phyloP scores from a whole-genome alignment of 768 basidiomycete genomes.

The Tricholoma terreum region DNA sequence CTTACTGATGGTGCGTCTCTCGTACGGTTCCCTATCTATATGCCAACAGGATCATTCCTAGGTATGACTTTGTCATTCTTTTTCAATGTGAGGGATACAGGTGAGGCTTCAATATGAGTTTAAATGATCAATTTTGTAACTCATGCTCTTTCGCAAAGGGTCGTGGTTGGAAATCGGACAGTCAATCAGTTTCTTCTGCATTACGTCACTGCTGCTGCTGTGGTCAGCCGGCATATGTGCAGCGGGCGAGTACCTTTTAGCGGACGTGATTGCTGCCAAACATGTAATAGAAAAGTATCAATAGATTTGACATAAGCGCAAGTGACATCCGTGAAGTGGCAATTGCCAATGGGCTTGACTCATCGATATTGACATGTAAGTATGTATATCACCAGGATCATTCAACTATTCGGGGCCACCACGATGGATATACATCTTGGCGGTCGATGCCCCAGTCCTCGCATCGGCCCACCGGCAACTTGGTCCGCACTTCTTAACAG shows the following conservation, averaged over 20 bases:
- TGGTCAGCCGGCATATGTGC: constrained; percentile 79
- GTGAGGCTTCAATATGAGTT: constrained; percentile 25
- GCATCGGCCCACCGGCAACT: too few relatives aligned
- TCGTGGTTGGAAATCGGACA: constrained; percentile 91
- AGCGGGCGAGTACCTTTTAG: constrained; percentile 69
- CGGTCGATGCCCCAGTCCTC: too few relatives aligned
- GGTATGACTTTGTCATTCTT: constrained; percentile 86
- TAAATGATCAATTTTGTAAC: constrained; percentile 7
- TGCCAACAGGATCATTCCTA: constrained; percentile 21
- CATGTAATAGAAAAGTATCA: neutral
- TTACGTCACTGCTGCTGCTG: constrained; percentile 72
- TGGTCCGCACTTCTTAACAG: too few relatives aligned
- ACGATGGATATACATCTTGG: too few relatives aligned
- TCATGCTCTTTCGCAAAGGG: constrained; percentile 35
- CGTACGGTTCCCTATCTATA: constrained; percentile 9
- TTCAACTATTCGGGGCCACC: too few relatives aligned
- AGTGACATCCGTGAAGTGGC: too few relatives aligned
- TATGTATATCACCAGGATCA: too few relatives aligned
- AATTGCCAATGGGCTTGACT: too few relatives aligned
- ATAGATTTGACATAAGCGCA: neutral
- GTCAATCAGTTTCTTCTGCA: constrained; percentile 85
- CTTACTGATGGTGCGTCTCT: constrained; percentile 59
- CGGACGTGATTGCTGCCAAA: constrained; percentile 26
- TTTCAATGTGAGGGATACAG: constrained; percentile 77
- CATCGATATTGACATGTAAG: too few relatives aligned